Evolutionary conservation across 1,284 basidiomycete genomes (phyloP).

Genomic region (Thelephora terrestris): DNA sequence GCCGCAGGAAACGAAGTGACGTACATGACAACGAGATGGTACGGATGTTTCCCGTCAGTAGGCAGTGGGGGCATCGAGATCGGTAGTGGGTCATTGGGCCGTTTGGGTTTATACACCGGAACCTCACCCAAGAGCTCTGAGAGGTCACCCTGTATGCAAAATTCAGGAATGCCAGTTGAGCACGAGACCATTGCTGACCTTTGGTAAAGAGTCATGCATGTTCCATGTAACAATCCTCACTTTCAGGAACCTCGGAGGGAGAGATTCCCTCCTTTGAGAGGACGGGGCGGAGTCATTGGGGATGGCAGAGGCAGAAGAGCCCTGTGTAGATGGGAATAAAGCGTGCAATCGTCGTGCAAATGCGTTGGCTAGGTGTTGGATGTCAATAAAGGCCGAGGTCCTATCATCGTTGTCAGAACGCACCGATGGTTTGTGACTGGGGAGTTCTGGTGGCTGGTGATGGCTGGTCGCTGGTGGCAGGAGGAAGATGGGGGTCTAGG

Average conservation of each 20-base stretch:
- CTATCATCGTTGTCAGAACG: too few relatives aligned
- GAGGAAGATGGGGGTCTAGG: too few relatives aligned
- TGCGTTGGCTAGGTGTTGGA: neutral
- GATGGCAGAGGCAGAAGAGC: constrained; percentile 7
- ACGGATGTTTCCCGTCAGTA: constrained; percentile 53
- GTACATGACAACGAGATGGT: constrained; percentile 57
- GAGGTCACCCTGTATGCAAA: constrained; percentile 51
- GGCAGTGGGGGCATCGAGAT: constrained; percentile 39
- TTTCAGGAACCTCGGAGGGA: constrained; percentile 33
- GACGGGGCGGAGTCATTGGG: constrained; percentile 13
- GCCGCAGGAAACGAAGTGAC: constrained; percentile 4
- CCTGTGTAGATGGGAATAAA: neutral
- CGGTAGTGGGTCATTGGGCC: constrained; percentile 15
- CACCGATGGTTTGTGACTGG: too few relatives aligned
- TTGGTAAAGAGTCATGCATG: constrained; percentile 70
- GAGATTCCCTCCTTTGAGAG: constrained; percentile 3
- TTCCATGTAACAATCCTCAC: constrained; percentile 54
- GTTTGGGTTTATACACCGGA: constrained; percentile 34
- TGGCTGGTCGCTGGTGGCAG: too few relatives aligned
- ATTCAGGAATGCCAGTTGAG: constrained; percentile 2
- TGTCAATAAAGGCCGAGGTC: too few relatives aligned
- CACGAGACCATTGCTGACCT: constrained; percentile 29
- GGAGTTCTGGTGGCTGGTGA: too few relatives aligned
- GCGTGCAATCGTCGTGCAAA: neutral
- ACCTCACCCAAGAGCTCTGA: constrained; percentile 65